A percentile compares a stretch with the other conserved stretches of the same genome.
Conservation (phyloP, 768 basidiomycete species). For the Boletus edulis region DNA sequence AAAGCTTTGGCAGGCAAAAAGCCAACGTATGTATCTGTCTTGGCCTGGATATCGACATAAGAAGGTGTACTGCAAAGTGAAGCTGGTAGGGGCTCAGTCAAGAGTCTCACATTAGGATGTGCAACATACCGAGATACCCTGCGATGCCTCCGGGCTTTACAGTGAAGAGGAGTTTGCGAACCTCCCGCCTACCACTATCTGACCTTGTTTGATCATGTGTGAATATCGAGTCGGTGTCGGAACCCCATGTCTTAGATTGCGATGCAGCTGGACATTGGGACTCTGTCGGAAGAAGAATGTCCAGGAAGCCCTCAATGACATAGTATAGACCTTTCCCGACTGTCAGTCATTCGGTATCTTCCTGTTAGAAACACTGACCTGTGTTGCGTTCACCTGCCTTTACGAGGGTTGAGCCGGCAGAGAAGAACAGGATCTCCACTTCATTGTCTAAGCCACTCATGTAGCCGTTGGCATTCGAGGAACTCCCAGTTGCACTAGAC, state of each 20-base stretch:
- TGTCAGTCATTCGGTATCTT: neutral
- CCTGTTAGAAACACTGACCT: slow-evolving; percentile 42
- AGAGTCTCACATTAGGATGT: neutral
- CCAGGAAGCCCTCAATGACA: slow-evolving; percentile 94
- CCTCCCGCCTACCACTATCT: slow-evolving; percentile 32
- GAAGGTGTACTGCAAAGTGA: slow-evolving; percentile 89
- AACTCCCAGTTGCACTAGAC: slow-evolving; percentile 63
- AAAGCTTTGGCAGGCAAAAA: slow-evolving; percentile 87
- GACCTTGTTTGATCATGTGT: slow-evolving; percentile 31
- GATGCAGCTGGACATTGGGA: slow-evolving; percentile 5
- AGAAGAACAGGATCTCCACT: slow-evolving; percentile 92
- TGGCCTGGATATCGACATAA: slow-evolving; percentile 95
- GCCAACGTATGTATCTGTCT: slow-evolving; percentile 98
- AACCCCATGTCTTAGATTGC: slow-evolving; percentile 18
- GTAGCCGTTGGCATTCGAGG: slow-evolving; percentile 49
- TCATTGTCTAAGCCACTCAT: slow-evolving; percentile 91
- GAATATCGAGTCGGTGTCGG: slow-evolving; percentile 38
- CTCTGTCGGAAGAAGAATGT: slow-evolving; percentile 70
- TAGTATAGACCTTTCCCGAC: slow-evolving; percentile 71
- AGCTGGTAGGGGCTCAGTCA: slow-evolving; percentile 42
- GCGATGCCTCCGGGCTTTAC: slow-evolving; percentile 98
- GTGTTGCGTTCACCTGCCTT: slow-evolving; percentile 89
- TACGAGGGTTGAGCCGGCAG: slow-evolving; percentile 81
- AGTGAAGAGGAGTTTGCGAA: slow-evolving; percentile 80
- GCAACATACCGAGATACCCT: slow-evolving; percentile 79